Percentiles rank a stretch among this genome's conserved stretches.
Evolutionary conservation across 164 flowering plant genomes (phyloP).

Genomic region (Annona cherimola): DNA sequence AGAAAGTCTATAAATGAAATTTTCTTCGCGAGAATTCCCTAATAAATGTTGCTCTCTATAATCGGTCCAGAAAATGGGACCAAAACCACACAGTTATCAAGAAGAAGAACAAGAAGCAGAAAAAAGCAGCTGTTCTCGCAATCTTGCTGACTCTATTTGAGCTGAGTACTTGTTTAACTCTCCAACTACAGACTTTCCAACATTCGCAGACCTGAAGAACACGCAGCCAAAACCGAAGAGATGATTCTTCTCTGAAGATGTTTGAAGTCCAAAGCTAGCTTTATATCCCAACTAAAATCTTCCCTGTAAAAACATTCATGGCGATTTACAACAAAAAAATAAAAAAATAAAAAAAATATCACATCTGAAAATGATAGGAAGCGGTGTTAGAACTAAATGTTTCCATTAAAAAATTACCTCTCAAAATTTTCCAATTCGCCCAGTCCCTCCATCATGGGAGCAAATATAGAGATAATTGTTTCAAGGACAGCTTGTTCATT

Average conservation of each 20-base stretch:
- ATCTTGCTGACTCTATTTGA: background rate
- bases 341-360: no score
- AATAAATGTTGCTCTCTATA: no score
- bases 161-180: background rate
- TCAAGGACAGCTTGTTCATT: conserved; percentile 51
- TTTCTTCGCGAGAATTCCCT: no score
- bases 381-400: background rate
- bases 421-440: conserved; percentile 33
- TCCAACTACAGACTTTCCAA: conserved; percentile 19
- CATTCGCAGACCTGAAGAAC: conserved; percentile 43
- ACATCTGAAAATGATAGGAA: background rate
- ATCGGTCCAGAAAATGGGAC: no score
- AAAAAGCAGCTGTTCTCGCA: no score
- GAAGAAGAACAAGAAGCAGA: no score
- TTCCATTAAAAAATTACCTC: conserved; percentile 31
- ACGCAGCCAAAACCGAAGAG: conserved; percentile 55
- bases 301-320: conserved; percentile 32
- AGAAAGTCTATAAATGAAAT: no score
- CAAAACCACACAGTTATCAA: no score
- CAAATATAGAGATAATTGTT: conserved; percentile 46
- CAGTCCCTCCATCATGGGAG: conserved; percentile 50
- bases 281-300: conserved; percentile 55
- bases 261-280: conserved; percentile 58
- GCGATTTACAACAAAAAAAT: background rate
- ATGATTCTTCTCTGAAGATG: conserved; percentile 51